A percentile compares a stretch with the other conserved stretches of the same genome.
phyloP scores from a whole-genome alignment of 1,139 yeast genomes.

The Nadsonia commutata region DNA sequence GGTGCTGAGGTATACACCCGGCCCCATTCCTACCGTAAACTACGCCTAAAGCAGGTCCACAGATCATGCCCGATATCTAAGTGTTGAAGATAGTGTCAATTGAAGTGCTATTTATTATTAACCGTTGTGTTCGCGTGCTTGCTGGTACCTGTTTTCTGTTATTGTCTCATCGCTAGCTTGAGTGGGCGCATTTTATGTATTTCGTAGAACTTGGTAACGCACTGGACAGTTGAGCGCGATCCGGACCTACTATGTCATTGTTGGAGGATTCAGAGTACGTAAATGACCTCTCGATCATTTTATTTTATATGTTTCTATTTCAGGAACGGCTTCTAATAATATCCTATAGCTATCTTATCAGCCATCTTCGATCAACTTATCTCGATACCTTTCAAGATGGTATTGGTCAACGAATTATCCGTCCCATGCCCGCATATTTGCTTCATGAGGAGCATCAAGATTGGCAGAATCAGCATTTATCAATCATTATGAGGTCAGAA shows the following conservation, averaged over 20 bases:
- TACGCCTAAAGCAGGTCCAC: no score
- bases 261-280: slow-evolving; percentile 19
- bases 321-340: no score
- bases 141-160: no score
- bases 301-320: no score
- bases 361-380: slow-evolving; percentile 21
- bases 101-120: no score
- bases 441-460: slow-evolving; percentile 16
- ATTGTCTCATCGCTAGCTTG: no score
- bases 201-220: no score
- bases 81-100: no score
- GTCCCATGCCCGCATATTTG: slow-evolving; percentile 19
- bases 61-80: no score
- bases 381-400: slow-evolving; percentile 20
- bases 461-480: slow-evolving; percentile 17
- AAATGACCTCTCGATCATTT: neutral
- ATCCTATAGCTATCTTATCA: slow-evolving; percentile 17
- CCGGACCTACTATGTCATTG: slow-evolving; percentile 14
- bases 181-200: no score
- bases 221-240: neutral
- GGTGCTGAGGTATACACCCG: slow-evolving; percentile 1
- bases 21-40: neutral
- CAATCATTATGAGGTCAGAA: slow-evolving; percentile 15
- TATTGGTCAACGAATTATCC: slow-evolving; percentile 20
- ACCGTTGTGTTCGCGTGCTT: no score